Evolutionary conservation across 768 basidiomycete genomes (phyloP).

Genomic region (Lenzites betulinus): DNA sequence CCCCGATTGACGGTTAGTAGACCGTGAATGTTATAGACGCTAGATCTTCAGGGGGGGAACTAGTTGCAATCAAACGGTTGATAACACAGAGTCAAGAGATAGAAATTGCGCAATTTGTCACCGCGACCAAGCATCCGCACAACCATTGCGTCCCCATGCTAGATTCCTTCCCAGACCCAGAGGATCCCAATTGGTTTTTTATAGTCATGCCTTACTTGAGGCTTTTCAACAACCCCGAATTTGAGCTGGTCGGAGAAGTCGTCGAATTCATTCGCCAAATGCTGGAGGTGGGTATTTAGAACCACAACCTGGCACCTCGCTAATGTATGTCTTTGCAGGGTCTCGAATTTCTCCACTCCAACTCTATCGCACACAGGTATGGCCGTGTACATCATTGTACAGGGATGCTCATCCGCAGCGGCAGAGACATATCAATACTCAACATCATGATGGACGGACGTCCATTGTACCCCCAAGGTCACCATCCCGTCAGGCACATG

Average conservation of each 20-base stretch:
- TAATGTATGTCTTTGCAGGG: conserved; percentile 20
- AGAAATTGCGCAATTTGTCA: conserved; percentile 17
- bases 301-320: not conserved
- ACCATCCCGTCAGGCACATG: conserved; percentile 29
- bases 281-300: conserved; percentile 9
- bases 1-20: not conserved
- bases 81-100: conserved; percentile 11
- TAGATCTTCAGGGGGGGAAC: not conserved
- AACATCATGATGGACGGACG: conserved; percentile 29
- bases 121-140: not conserved
- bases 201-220: conserved; percentile 32
- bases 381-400: too few species aligned
- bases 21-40: conserved; percentile 24
- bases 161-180: conserved; percentile 25
- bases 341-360: conserved; percentile 26
- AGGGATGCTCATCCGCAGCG: conserved; percentile 5
- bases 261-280: conserved; percentile 23
- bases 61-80: conserved; percentile 22
- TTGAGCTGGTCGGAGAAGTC: conserved; percentile 26
- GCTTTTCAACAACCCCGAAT: conserved; percentile 29
- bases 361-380: conserved; percentile 29
- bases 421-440: conserved; percentile 19
- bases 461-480: conserved; percentile 20
- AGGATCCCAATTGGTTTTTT: not conserved
- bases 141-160: conserved; percentile 31